Percentiles rank a stretch among this genome's conserved stretches.
These are phyloP conservation scores for Gastrolobium bilobum DNA, from an alignment of 306 rosid species.

Conservation along the genomic window DNA sequence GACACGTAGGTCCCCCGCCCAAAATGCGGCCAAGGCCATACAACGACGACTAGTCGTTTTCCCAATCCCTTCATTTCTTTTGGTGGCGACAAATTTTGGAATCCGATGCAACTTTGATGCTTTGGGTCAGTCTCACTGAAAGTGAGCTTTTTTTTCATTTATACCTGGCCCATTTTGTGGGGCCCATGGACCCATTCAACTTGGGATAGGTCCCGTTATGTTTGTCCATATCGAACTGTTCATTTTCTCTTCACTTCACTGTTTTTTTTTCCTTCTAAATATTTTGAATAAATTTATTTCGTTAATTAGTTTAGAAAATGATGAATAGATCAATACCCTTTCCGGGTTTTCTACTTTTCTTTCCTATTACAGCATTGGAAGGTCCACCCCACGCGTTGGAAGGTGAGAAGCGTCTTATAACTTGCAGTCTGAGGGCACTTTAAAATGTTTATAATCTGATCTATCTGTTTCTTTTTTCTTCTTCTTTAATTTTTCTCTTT, in stretches of 20 bases:
- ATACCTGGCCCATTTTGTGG: slow-evolving; percentile 23
- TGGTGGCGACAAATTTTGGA: slow-evolving; percentile 54
- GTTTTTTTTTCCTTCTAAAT: too few species aligned
- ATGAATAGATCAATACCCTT: background rate
- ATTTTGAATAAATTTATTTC: background rate
- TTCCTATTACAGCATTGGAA: background rate
- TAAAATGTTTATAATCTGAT: slow-evolving; percentile 4
- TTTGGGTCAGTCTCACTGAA: slow-evolving; percentile 35
- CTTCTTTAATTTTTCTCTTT: background rate
- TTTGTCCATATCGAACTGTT: slow-evolving; percentile 9
- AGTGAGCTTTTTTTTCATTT: background rate
- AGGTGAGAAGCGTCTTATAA: background rate
- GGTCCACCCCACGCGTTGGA: slow-evolving; percentile 51
- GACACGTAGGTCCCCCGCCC: slow-evolving; percentile 42
- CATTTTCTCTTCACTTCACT: background rate
- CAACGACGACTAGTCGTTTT: slow-evolving; percentile 48
- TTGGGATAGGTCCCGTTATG: background rate
- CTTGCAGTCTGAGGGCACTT: slow-evolving; percentile 25
- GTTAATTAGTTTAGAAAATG: background rate
- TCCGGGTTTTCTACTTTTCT: slow-evolving; percentile 13
- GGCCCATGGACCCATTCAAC: slow-evolving; percentile 21
- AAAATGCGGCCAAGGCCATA: slow-evolving; percentile 52
- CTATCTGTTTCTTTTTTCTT: background rate
- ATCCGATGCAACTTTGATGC: slow-evolving; percentile 59
- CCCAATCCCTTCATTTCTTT: slow-evolving; percentile 13